Conservation (phyloP, 2,329 filamentous ascomycete species). For the Calonectria hongkongensis region DNA sequence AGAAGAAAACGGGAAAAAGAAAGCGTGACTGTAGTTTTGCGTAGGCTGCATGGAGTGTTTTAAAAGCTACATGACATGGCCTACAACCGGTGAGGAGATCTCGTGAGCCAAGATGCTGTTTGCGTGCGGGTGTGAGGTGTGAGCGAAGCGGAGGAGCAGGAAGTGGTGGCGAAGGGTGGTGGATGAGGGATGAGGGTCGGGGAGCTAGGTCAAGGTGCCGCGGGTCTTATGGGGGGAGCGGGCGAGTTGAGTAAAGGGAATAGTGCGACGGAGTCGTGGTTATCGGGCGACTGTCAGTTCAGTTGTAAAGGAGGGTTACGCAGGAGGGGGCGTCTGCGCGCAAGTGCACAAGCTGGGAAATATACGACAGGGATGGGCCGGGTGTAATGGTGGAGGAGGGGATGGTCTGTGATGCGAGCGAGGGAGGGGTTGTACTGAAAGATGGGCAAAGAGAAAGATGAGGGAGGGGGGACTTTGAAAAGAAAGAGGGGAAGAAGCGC, state of each 20-base stretch:
- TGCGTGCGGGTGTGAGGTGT: not conserved
- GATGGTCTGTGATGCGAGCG: not conserved
- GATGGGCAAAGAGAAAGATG: conserved; percentile 1
- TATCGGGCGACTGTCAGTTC: conserved; percentile 23
- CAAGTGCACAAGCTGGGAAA: conserved; percentile 19
- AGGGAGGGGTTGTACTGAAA: conserved; percentile 24
- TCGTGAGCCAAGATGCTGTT: conserved; percentile 24
- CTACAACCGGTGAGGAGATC: conserved; percentile 25
- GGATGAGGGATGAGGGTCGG: conserved; percentile 9
- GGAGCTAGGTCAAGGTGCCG: conserved; percentile 29
- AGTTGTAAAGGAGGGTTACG: conserved; percentile 31
- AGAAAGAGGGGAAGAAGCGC: conserved; percentile 21
- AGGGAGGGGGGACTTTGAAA: conserved; percentile 3
- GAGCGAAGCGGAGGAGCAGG: conserved; percentile 12
- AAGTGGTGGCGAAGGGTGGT: conserved; percentile 16
- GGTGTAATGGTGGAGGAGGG: conserved; percentile 5
- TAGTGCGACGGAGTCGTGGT: conserved; percentile 7
- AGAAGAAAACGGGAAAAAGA: conserved; percentile 26
- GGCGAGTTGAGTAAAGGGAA: not conserved
- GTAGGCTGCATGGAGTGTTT: conserved; percentile 19
- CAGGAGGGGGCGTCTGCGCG: conserved; percentile 22
- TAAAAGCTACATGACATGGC: conserved; percentile 37
- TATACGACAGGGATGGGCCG: conserved; percentile 26
- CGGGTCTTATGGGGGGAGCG: conserved; percentile 21
- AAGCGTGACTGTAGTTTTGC: conserved; percentile 21